Percentiles rank a stretch among this genome's conserved stretches.
Conservation (phyloP, 2,329 filamentous ascomycete genomes). For the Pseudogymnoascus sp. region DNA sequence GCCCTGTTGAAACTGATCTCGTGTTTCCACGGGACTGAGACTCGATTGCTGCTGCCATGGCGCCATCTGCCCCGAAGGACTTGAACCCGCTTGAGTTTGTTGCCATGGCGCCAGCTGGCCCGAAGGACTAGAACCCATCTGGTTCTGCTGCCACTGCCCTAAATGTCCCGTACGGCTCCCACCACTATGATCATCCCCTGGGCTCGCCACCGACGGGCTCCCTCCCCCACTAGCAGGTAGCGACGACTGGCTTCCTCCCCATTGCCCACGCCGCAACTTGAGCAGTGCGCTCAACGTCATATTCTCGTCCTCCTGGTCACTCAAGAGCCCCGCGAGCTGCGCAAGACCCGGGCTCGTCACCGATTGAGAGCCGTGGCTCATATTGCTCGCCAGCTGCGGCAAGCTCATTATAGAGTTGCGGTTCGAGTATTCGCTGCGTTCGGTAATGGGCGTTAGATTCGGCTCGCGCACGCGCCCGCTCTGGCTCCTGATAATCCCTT, state of each 20-base stretch:
- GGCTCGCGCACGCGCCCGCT: conserved; percentile 76
- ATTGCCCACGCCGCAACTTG: conserved; percentile 65
- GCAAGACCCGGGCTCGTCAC: conserved; percentile 66
- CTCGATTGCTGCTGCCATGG: background rate
- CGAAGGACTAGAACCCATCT: conserved; percentile 17
- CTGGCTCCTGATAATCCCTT: conserved; percentile 50
- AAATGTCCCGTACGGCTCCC: conserved; percentile 5
- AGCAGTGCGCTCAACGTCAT: conserved; percentile 64
- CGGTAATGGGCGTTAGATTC: conserved; percentile 91
- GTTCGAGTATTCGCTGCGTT: conserved; percentile 91
- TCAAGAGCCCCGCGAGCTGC: conserved; percentile 59
- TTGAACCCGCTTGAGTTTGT: conserved; percentile 3
- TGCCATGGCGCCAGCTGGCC: conserved; percentile 20
- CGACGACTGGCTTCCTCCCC: conserved; percentile 73
- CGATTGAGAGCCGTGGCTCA: conserved; percentile 33
- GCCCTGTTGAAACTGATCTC: background rate
- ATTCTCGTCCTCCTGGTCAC: conserved; percentile 46
- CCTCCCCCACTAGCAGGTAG: conserved; percentile 37
- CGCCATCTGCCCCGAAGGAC: background rate
- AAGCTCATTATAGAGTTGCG: conserved; percentile 83
- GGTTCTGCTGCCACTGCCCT: background rate
- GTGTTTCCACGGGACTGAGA: background rate
- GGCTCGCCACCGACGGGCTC: conserved; percentile 26
- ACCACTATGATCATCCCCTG: conserved; percentile 18
- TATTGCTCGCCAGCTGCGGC: conserved; percentile 39